Evolutionary conservation across 2,329 filamentous ascomycete species (phyloP).

Genomic region (Penicillium sclerotigenum): DNA sequence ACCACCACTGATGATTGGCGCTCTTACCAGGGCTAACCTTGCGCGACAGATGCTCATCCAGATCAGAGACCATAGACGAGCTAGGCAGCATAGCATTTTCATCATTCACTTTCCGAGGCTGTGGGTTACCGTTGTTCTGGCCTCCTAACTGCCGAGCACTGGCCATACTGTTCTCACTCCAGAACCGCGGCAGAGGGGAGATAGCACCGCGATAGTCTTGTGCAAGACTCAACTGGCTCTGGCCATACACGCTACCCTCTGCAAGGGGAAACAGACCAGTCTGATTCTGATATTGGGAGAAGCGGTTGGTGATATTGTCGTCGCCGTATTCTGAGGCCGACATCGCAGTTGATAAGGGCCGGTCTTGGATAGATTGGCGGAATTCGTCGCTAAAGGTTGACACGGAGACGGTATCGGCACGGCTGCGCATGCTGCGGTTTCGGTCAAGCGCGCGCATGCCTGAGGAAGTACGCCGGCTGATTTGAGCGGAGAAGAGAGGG

Average conservation of each 20-base stretch:
- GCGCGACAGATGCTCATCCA: constrained; percentile 23
- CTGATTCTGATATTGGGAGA: constrained; percentile 32
- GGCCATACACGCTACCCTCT: constrained; percentile 21
- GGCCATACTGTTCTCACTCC: constrained; percentile 35
- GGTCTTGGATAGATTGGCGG: constrained; percentile 31
- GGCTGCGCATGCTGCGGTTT: constrained; percentile 36
- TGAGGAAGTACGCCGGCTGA: constrained; percentile 33
- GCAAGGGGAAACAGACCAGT: constrained; percentile 20
- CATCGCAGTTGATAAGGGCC: constrained; percentile 34
- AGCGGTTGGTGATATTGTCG: constrained; percentile 24
- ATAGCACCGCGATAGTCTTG: constrained; percentile 39
- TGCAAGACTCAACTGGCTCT: constrained; percentile 37
- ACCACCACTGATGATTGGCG: constrained; percentile 10
- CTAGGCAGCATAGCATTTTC: constrained; percentile 17
- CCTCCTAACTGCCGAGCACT: constrained; percentile 26
- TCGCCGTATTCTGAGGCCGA: constrained; percentile 39
- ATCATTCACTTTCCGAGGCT: constrained; percentile 3
- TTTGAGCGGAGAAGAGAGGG: constrained; percentile 37
- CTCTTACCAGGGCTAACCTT: constrained; percentile 13
- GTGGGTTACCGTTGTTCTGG: constrained; percentile 15
- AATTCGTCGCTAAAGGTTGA: constrained; percentile 32
- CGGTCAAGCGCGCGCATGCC: constrained; percentile 35
- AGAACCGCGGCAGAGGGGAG: constrained; percentile 37
- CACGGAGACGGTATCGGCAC: constrained; percentile 36
- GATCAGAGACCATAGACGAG: constrained; percentile 23